Percentiles rank a stretch among this genome's conserved stretches.
Conservation (phyloP, 495 filamentous ascomycete species). For the Penicillium canariense region DNA sequence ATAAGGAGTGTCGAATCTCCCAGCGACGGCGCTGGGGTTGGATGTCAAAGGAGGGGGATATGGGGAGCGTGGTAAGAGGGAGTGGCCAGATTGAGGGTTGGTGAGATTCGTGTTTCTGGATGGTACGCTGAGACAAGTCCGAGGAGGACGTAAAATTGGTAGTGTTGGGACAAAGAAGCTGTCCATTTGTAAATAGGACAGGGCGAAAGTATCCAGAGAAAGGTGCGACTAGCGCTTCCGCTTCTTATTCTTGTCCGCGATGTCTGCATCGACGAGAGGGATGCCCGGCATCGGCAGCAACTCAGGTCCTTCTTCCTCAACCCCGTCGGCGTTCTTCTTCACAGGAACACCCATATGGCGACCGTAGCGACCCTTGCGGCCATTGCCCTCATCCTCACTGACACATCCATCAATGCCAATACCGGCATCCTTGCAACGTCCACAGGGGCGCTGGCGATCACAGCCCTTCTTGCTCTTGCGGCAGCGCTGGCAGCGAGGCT, state of each 20-base stretch:
- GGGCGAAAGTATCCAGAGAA: neutral
- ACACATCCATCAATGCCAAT: slow-evolving; percentile 88
- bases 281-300: slow-evolving; percentile 34
- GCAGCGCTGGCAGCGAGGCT: slow-evolving; percentile 96
- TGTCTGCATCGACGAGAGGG: slow-evolving; percentile 30
- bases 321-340: slow-evolving; percentile 59
- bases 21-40: neutral
- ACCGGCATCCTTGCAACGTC: slow-evolving; percentile 92
- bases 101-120: slow-evolving; percentile 1
- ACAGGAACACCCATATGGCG: slow-evolving; percentile 94
- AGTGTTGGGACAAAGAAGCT: neutral
- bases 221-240: slow-evolving; percentile 58
- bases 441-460: slow-evolving; percentile 91
- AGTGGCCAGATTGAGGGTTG: neutral
- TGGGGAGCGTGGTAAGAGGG: neutral
- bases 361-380: slow-evolving; percentile 92
- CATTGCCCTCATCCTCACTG: slow-evolving; percentile 95
- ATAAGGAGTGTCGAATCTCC: slow-evolving; percentile 24
- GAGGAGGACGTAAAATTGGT: neutral
- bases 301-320: slow-evolving; percentile 25
- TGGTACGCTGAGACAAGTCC: neutral
- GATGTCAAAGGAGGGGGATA: slow-evolving; percentile 17
- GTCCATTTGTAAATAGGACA: neutral
- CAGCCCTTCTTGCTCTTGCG: slow-evolving; percentile 99
- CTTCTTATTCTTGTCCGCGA: slow-evolving; percentile 65